phyloP scores from a whole-genome alignment of 495 filamentous ascomycete genomes.

The Acidiella bohemica region DNA sequence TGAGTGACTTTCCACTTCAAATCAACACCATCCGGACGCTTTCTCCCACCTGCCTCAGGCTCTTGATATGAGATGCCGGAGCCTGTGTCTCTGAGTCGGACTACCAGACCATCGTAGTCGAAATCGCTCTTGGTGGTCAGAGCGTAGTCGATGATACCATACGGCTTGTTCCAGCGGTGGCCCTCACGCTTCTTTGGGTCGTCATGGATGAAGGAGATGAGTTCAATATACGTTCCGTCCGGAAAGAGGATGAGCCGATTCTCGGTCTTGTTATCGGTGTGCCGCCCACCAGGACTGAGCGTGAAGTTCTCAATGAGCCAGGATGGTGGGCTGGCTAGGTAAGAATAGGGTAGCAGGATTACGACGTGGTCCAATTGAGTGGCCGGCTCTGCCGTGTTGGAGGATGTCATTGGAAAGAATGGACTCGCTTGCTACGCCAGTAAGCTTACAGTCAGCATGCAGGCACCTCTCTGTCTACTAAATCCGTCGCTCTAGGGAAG shows the following conservation, averaged over 20 bases:
- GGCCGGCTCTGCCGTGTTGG: no score
- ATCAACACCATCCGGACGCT: slow-evolving; percentile 32
- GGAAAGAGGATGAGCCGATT: slow-evolving; percentile 43
- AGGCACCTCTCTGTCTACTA: no score
- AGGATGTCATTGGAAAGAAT: no score
- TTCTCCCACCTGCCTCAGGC: slow-evolving; percentile 33
- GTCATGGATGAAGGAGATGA: slow-evolving; percentile 44
- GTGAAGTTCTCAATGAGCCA: slow-evolving; percentile 41
- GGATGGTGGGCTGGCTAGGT: slow-evolving; percentile 30
- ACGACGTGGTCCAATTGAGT: slow-evolving; percentile 43
- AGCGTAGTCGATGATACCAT: slow-evolving; percentile 41
- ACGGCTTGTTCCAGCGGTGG: slow-evolving; percentile 39
- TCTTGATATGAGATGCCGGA: slow-evolving; percentile 31
- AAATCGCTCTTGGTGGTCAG: slow-evolving; percentile 29
- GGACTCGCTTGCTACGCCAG: no score
- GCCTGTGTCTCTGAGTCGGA: slow-evolving; percentile 19
- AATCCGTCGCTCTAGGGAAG: no score
- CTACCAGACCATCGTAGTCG: slow-evolving; percentile 18
- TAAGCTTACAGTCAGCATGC: no score
- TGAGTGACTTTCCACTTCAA: slow-evolving; percentile 41
- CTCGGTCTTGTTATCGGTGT: slow-evolving; percentile 40
- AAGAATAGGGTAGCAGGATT: slow-evolving; percentile 37
- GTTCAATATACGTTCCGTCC: slow-evolving; percentile 47
- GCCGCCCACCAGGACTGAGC: slow-evolving; percentile 39
- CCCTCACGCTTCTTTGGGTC: slow-evolving; percentile 27